Evolutionary conservation across 2,329 filamentous ascomycete species (phyloP), one percentile per base, ranked within the genome.

Genomic region (Thelonectria olida): DNA sequence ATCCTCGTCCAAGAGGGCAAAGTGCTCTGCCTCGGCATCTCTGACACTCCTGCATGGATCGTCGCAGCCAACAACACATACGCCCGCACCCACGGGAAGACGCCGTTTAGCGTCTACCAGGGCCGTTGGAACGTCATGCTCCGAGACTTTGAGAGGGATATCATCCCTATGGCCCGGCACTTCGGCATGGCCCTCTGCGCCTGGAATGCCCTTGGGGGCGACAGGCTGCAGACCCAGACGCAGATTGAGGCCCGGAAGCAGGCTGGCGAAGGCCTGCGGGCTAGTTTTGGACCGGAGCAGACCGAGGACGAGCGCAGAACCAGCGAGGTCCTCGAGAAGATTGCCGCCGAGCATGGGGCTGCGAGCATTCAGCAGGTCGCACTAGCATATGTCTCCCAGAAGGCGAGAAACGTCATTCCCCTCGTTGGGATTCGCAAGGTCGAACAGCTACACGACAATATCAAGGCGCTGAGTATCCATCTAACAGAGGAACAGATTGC

Each of bases 281-380:
- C 4, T 34, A 27, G 23, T 15, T 44, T 44, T 17, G 51, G 51
- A 17, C 57, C 77, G 62, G 51, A 63, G 39, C 72, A 85, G 61
- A 80, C 78, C 3, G 82, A 85, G 25, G 78, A 84, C 0, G 84
- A 86, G 58, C 75, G 72, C 7, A 81, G 80, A 54, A 79, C 88
- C 31, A 86, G 84, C 51, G 81, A 79, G 25, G 86, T 85, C 0
- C 80, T 93, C 0, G 87, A 85, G 23, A 81, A 86, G 67, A 82
- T 91, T 7, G 80, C 81, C 7, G 7, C 10, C 10, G 79, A 82
- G 61, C 85, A 88, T 66, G 83, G 84, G 1, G 78, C 82, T 53
- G 85, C 69, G 2, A 78, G 83, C 28, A 81, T 92, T 49, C 90
- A 88, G 4, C 84, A 84, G 36, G 78, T 92, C 31, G 84, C 84